Evolutionary conservation across 2,329 filamentous ascomycete genomes (phyloP).

Genomic region (Sclerotinia nivalis): DNA sequence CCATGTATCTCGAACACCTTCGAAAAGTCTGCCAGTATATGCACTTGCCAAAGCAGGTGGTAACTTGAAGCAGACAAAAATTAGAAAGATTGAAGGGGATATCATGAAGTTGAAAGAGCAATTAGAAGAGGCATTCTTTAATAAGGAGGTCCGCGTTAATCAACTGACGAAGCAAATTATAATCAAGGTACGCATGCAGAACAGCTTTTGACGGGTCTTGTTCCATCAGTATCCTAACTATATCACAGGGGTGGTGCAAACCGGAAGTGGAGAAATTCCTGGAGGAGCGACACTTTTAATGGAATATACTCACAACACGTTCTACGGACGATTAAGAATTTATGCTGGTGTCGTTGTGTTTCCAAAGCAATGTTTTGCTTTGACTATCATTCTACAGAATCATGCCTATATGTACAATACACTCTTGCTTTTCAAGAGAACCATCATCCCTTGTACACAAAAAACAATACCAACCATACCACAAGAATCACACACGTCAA

Average conservation of each 20-base stretch:
- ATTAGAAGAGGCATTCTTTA: constrained; percentile 57
- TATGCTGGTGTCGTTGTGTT: constrained; percentile 21
- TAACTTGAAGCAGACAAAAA: constrained; percentile 69
- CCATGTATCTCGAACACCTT: constrained; percentile 68
- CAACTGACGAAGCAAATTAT: constrained; percentile 69
- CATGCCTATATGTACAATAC: constrained; percentile 37
- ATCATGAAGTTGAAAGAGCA: constrained; percentile 62
- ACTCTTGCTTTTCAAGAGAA: constrained; percentile 28
- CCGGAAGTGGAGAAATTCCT: constrained; percentile 51
- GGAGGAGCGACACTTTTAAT: constrained; percentile 43
- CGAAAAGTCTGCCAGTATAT: constrained; percentile 76
- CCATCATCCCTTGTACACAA: constrained; percentile 35
- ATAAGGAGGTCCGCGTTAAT: constrained; percentile 51
- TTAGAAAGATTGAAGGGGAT: constrained; percentile 82
- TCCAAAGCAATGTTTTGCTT: constrained; percentile 30
- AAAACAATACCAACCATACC: constrained; percentile 26
- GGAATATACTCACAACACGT: not conserved
- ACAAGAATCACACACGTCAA: constrained; percentile 28
- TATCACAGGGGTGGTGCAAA: constrained; percentile 50
- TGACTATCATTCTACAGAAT: constrained; percentile 26
- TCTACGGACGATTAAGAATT: not conserved
- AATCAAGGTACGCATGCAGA: constrained; percentile 59
- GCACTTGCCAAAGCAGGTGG: constrained; percentile 71
- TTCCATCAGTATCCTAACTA: not conserved
- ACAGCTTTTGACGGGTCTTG: not conserved